Evolutionary conservation across 1,139 yeast genomes (phyloP).

Genomic region (Geotrichum aggregatum): DNA sequence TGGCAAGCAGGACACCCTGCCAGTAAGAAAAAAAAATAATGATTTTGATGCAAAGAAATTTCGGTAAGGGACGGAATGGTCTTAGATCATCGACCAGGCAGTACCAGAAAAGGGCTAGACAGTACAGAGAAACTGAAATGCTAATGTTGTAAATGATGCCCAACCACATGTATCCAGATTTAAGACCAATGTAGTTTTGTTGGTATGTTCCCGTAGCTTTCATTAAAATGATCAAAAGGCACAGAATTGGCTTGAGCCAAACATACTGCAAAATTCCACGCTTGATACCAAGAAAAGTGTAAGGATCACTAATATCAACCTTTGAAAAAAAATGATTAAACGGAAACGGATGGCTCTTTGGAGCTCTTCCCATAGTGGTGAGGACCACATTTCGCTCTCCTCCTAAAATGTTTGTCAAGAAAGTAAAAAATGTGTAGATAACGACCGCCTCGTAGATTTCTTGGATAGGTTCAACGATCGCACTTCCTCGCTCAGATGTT

Average conservation of each 20-base stretch:
- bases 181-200: constrained; percentile 47
- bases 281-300: constrained; percentile 68
- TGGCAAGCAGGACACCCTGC: constrained; percentile 77
- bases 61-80: constrained; percentile 85
- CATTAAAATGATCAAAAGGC: constrained; percentile 52
- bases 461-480: constrained; percentile 66
- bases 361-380: constrained; percentile 66
- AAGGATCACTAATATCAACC: constrained; percentile 83
- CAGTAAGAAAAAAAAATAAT: constrained; percentile 95
- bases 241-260: constrained; percentile 84
- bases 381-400: constrained; percentile 86
- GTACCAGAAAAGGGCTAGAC: constrained; percentile 88
- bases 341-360: constrained; percentile 59
- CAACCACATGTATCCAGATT: constrained; percentile 60
- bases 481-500: constrained; percentile 45
- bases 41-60: constrained; percentile 85
- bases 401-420: constrained; percentile 78
- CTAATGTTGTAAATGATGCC: constrained; percentile 71
- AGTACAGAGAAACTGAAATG: constrained; percentile 76
- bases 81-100: constrained; percentile 70
- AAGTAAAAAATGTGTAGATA: constrained; percentile 83
- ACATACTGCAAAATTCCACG: constrained; percentile 90
- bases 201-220: constrained; percentile 48
- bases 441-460: constrained; percentile 96
- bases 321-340: constrained; percentile 54